These are phyloP conservation scores for Yueomyces sp. DNA, from an alignment of 805 yeast genomes.

Conservation along the genomic window DNA sequence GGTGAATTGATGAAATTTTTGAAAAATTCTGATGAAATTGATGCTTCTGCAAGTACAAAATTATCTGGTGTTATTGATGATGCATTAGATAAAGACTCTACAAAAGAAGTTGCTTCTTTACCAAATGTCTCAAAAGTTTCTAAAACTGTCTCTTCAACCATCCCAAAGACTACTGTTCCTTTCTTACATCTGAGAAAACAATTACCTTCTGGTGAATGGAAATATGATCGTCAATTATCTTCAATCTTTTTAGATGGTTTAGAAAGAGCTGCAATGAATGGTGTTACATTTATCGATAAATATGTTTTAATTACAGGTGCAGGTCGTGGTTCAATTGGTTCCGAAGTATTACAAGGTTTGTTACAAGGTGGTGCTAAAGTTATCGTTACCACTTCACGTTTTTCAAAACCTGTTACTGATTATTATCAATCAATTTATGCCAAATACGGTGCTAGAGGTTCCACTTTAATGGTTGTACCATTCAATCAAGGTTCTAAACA, in stretches of 20 bases:
- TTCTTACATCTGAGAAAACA: slow-evolving; percentile 86
- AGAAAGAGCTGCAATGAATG: slow-evolving; percentile 89
- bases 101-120: slow-evolving; percentile 79
- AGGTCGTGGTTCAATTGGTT: slow-evolving; percentile 98
- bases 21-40: slow-evolving; percentile 57
- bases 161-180: slow-evolving; percentile 80
- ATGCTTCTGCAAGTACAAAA: slow-evolving; percentile 48
- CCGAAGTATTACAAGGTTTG: slow-evolving; percentile 88
- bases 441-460: slow-evolving; percentile 83
- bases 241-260: slow-evolving; percentile 75
- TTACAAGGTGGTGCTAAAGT: slow-evolving; percentile 97
- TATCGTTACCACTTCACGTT: slow-evolving; percentile 90
- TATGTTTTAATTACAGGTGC: slow-evolving; percentile 94
- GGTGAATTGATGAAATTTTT: slow-evolving; percentile 57
- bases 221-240: slow-evolving; percentile 67
- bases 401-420: slow-evolving; percentile 87
- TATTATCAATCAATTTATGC: slow-evolving; percentile 90
- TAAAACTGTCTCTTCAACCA: slow-evolving; percentile 59
- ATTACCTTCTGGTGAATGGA: slow-evolving; percentile 62
- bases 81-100: slow-evolving; percentile 35
- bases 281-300: slow-evolving; percentile 80
- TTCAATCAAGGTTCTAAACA: slow-evolving; percentile 96
- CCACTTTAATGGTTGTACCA: slow-evolving; percentile 90
- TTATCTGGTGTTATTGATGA: slow-evolving; percentile 38
- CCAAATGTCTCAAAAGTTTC: slow-evolving; percentile 55